Conservation (phyloP, 2,329 filamentous ascomycete species). For the Thyridium curvatum region DNA sequence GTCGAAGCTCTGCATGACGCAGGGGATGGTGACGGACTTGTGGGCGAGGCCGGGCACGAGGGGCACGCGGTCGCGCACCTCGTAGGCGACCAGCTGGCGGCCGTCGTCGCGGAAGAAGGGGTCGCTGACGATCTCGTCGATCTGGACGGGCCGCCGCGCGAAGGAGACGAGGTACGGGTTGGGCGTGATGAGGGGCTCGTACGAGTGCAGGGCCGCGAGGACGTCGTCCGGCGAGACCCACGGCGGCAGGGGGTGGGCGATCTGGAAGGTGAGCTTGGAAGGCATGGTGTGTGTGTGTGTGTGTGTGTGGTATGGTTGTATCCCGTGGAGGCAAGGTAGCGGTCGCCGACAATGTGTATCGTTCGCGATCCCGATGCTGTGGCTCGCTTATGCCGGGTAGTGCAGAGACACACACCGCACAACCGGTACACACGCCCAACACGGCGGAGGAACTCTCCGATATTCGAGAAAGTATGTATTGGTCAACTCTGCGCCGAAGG, state of each 20-base stretch:
- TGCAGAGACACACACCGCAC: too few relatives aligned
- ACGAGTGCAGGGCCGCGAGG: slow-evolving; percentile 30
- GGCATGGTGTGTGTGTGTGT: too few relatives aligned
- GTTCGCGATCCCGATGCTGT: too few relatives aligned
- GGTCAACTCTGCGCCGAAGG: too few relatives aligned
- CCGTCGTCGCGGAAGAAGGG: slow-evolving; percentile 31
- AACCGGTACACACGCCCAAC: too few relatives aligned
- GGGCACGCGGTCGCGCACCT: slow-evolving; percentile 25
- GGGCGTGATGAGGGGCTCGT: slow-evolving; percentile 31
- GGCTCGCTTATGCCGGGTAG: too few relatives aligned
- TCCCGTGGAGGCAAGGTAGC: too few relatives aligned
- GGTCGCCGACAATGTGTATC: too few relatives aligned
- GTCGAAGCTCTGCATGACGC: slow-evolving; percentile 34
- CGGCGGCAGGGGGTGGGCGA: slow-evolving; percentile 34
- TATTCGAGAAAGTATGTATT: too few relatives aligned
- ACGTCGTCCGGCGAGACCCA: slow-evolving; percentile 28
- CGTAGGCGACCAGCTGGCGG: slow-evolving; percentile 18
- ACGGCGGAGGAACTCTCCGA: too few relatives aligned
- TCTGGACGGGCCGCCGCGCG: slow-evolving; percentile 23
- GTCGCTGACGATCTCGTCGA: slow-evolving; percentile 27
- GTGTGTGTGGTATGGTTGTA: too few relatives aligned
- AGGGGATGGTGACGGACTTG: slow-evolving; percentile 33
- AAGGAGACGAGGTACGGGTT: slow-evolving; percentile 31
- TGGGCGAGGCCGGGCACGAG: slow-evolving; percentile 30
- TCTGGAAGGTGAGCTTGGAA: slow-evolving; percentile 24